These are phyloP conservation scores for Chenopodium formosanum DNA, from an alignment of 148 eudicot genomes.

Conservation along the genomic window DNA sequence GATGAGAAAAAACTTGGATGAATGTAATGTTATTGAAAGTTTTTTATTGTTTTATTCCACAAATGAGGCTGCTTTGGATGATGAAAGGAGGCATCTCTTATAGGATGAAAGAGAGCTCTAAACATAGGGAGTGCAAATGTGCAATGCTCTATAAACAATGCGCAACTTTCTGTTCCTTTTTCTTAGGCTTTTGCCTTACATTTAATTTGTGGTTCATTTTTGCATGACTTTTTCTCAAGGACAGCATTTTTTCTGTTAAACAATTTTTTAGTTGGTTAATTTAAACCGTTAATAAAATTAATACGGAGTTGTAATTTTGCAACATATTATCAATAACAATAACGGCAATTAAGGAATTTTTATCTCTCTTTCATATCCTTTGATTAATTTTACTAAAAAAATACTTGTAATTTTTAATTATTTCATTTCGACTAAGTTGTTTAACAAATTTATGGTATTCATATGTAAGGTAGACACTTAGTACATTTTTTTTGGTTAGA, in stretches of 20 bases:
- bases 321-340: no score
- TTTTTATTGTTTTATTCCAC: constrained; percentile 17
- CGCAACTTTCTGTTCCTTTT: constrained; percentile 20
- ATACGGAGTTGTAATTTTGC: background rate
- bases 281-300: background rate
- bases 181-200: constrained; percentile 12
- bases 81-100: background rate
- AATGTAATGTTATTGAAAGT: background rate
- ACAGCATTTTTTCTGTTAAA: background rate
- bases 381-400: no score
- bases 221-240: constrained; percentile 14
- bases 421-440: no score
- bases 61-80: constrained; percentile 24
- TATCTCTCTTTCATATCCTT: no score
- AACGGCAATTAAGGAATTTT: no score
- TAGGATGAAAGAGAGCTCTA: constrained; percentile 15
- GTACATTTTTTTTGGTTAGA: no score
- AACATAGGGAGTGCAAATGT: background rate
- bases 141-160: constrained; percentile 5
- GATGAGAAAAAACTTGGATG: constrained; percentile 8
- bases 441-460: no score
- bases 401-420: no score
- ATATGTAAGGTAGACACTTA: no score
- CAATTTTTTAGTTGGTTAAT: background rate
- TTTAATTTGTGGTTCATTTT: constrained; percentile 16